Base-by-base conservation (phyloP, 1,284 basidiomycete genomes). In the Malassezia psittaci region DNA sequence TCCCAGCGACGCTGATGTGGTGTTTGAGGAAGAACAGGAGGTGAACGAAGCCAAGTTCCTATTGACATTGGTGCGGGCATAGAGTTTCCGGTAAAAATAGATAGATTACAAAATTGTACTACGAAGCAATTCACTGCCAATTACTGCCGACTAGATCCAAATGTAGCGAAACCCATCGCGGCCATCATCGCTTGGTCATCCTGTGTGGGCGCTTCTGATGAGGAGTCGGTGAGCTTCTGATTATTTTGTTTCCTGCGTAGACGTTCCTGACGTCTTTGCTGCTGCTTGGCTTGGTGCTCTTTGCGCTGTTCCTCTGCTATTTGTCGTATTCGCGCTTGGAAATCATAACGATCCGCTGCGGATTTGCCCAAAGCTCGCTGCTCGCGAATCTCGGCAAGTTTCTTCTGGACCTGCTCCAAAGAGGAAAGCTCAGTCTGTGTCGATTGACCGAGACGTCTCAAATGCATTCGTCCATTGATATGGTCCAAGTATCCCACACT, bases 111-210 rank as follows among this genome's bases (percentile, higher is more conserved):
- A 29, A 4, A 4, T 29, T 29, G 24, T 29, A 29, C 24, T 29
- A 29, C 24, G 7, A 33, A 33, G 43, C 21, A 44, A 15, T 48
- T 35, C 12, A 7, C 24, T 29, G 7, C 24, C 7, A 4, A 7
- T 29, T 7, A 29, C 24, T 18, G 36, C 37, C 88, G 88, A 32
- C 83, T 82, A 18, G 85, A 79, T 13, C 88, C 88, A 71, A 96
- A 96, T 3, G 88, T 87, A 41, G 82, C 85, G 75, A 96, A 96
- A 40, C 90, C 91, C 90, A 96, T 93, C 79, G 89, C 82, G 37
- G 79, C 78, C 61, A 85, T 80, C 82, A 91, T 87, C 60, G 85
- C 83, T 51, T 72, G 65, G 21, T 75, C 41, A 83, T 77, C 51
- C 12, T 48, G 40, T 40, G 35, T 45, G 81, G 80, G 6, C 82